Evolutionary conservation across 352 stramenopile species (phyloP).

Genomic region (Phytophthora ramorum): DNA sequence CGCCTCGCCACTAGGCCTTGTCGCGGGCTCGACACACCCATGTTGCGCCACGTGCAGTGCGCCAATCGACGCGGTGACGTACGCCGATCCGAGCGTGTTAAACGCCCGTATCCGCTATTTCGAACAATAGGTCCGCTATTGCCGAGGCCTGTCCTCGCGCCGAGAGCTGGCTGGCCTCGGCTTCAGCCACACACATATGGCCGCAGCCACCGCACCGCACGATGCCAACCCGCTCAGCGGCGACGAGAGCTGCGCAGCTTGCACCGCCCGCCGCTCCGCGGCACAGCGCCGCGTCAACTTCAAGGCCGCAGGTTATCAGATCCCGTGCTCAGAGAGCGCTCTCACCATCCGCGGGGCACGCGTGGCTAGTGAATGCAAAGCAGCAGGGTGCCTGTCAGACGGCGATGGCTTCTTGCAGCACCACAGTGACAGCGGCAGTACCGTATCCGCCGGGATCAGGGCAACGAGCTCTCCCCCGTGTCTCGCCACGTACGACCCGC

Average conservation of each 20-base stretch:
- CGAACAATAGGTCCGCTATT: conserved; percentile 13
- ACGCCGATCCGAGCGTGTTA: conserved; percentile 11
- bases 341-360: conserved; percentile 23
- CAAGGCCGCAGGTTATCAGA: conserved; percentile 29
- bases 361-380: conserved; percentile 13
- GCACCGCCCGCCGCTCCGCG: too few relatives aligned
- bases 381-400: neutral
- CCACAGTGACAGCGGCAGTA: neutral
- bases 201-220: neutral
- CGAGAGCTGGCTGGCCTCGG: too few relatives aligned
- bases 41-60: neutral
- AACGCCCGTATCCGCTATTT: conserved; percentile 16
- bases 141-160: neutral
- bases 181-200: neutral
- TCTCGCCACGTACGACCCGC: neutral
- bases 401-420: neutral
- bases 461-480: neutral
- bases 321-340: conserved; percentile 12
- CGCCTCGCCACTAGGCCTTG: neutral
- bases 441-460: conserved; percentile 3
- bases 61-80: conserved; percentile 6
- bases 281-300: conserved; percentile 3
- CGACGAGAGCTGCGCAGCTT: too few relatives aligned
- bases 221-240: too few relatives aligned
- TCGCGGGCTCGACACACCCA: conserved; percentile 7